Conservation (phyloP, 352 stramenopile species). For the Phytophthora pini region DNA sequence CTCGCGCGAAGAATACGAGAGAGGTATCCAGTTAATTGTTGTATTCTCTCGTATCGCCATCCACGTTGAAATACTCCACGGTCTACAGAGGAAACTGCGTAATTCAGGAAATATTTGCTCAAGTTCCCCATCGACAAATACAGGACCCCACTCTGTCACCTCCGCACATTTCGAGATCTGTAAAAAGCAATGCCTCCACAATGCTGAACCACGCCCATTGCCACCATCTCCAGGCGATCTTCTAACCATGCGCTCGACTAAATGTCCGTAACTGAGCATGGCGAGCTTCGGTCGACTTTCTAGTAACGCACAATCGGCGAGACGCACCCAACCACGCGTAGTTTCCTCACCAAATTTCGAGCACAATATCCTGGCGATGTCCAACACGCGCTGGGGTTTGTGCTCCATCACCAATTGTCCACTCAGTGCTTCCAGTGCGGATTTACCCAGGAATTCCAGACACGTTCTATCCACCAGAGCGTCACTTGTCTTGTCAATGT, state of each 20-base stretch:
- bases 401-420: constrained; percentile 40
- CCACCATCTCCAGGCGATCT: constrained; percentile 1
- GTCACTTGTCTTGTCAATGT: constrained; percentile 55
- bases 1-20: constrained; percentile 20
- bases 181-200: constrained; percentile 32
- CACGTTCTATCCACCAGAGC: constrained; percentile 29
- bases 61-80: constrained; percentile 35
- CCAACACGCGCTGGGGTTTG: constrained; percentile 27
- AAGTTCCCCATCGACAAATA: constrained; percentile 38
- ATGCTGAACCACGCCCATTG: neutral
- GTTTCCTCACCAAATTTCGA: constrained; percentile 6
- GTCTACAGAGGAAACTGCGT: constrained; percentile 16
- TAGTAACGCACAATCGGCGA: constrained; percentile 40
- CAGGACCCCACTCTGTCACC: constrained; percentile 41
- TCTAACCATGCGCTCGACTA: constrained; percentile 10
- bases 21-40: constrained; percentile 1
- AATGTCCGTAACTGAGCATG: constrained; percentile 45
- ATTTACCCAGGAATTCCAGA: constrained; percentile 27
- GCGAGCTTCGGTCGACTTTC: constrained; percentile 36
- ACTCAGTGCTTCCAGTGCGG: constrained; percentile 38
- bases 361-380: constrained; percentile 41
- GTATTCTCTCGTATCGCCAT: constrained; percentile 11
- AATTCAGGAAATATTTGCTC: constrained; percentile 37
- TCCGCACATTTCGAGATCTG: constrained; percentile 27
- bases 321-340: constrained; percentile 38